phyloP scores from a whole-genome alignment of 2,329 filamentous ascomycete species.

The Nigrospora osmanthi region DNA sequence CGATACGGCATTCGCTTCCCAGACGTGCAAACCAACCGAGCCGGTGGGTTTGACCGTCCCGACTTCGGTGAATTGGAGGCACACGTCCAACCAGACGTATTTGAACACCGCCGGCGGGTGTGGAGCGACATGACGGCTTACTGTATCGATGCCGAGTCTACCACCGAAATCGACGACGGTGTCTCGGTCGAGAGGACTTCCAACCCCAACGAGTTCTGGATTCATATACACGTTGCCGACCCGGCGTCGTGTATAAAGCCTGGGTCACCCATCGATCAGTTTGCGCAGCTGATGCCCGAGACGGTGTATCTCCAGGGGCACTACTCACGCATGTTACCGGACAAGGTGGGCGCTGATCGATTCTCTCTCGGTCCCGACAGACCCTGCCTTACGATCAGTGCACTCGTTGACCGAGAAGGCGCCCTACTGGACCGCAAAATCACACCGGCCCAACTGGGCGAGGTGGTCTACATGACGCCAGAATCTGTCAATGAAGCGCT shows the following conservation, averaged over 20 bases:
- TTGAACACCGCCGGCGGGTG: constrained; percentile 44
- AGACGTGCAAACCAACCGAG: constrained; percentile 31
- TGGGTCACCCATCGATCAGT: constrained; percentile 48
- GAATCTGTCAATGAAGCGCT: constrained; percentile 37
- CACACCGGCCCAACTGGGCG: constrained; percentile 41
- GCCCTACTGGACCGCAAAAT: constrained; percentile 46
- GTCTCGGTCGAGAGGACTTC: constrained; percentile 60
- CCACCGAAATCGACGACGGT: constrained; percentile 71
- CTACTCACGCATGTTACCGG: constrained; percentile 49
- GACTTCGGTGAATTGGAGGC: constrained; percentile 22
- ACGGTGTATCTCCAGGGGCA: constrained; percentile 55
- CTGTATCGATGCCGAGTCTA: constrained; percentile 62
- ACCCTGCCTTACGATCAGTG: constrained; percentile 55
- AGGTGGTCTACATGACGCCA: constrained; percentile 51
- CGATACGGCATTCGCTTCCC: constrained; percentile 54
- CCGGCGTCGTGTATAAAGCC: constrained; percentile 62
- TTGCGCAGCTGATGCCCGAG: constrained; percentile 52
- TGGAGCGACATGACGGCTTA: constrained; percentile 56
- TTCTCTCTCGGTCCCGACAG: constrained; percentile 46
- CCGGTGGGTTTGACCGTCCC: constrained; percentile 31
- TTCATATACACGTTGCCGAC: constrained; percentile 73
- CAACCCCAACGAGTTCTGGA: constrained; percentile 53
- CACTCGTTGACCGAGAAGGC: constrained; percentile 44
- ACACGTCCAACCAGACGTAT: constrained; percentile 32
- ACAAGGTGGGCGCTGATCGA: constrained; percentile 34